These are phyloP conservation scores for Lactifluus rugatus DNA, from an alignment of 768 basidiomycete species.

Conservation along the genomic window DNA sequence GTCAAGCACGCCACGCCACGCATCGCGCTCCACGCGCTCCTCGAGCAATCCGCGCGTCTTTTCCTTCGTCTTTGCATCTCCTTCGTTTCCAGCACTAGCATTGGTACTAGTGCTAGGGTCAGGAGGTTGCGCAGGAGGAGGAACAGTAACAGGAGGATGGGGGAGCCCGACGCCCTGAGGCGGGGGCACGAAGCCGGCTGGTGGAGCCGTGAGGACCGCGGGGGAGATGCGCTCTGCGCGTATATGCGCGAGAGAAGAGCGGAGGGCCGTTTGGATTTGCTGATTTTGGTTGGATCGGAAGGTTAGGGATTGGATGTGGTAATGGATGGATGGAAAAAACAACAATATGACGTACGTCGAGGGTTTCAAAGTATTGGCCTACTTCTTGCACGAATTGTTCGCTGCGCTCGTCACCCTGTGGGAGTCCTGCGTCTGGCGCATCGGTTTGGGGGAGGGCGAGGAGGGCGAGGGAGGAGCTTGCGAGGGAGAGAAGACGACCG, in stretches of 20 bases:
- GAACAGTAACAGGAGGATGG: slow-evolving; percentile 23
- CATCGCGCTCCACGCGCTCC: slow-evolving; percentile 63
- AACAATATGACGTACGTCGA: slow-evolving; percentile 59
- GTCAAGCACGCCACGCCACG: slow-evolving; percentile 65
- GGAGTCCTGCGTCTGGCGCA: slow-evolving; percentile 51
- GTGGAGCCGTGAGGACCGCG: slow-evolving; percentile 77
- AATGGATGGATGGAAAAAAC: not conserved
- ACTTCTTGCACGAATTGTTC: slow-evolving; percentile 81
- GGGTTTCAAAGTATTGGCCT: slow-evolving; percentile 75
- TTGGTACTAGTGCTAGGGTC: slow-evolving; percentile 23
- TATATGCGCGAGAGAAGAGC: slow-evolving; percentile 73
- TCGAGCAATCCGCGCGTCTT: slow-evolving; percentile 63
- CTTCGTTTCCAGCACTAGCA: not conserved
- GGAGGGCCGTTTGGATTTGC: slow-evolving; percentile 69
- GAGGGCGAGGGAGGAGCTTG: slow-evolving; percentile 69
- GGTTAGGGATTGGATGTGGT: not conserved
- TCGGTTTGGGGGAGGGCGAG: slow-evolving; percentile 81
- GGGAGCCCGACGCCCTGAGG: slow-evolving; percentile 73
- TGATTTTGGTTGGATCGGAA: slow-evolving; percentile 23
- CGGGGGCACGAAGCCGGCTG: slow-evolving; percentile 62
- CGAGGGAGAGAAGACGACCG: slow-evolving; percentile 61
- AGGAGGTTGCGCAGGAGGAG: not conserved
- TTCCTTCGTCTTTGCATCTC: not conserved
- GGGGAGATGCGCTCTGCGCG: slow-evolving; percentile 75
- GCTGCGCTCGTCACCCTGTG: slow-evolving; percentile 74